Percentiles rank a stretch among this genome's conserved stretches.
Evolutionary conservation across 2,329 filamentous ascomycete species (phyloP).

Genomic region (Trichothecium sympodiale): DNA sequence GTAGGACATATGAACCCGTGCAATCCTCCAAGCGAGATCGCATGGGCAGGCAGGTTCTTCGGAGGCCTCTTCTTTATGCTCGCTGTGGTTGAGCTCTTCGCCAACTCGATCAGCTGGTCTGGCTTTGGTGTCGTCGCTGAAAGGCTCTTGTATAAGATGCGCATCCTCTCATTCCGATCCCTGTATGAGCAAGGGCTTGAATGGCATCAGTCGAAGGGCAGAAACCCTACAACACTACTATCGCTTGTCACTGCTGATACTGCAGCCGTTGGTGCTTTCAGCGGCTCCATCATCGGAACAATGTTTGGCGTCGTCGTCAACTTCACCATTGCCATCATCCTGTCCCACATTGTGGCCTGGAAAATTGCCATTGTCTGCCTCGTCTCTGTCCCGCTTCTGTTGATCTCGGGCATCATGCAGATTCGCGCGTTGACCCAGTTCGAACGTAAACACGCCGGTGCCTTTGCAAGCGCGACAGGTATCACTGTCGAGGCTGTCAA

Average conservation of each 20-base stretch:
- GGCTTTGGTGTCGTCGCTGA: conserved; percentile 43
- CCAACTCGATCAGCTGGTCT: conserved; percentile 45
- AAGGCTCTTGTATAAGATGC: conserved; percentile 51
- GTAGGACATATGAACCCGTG: conserved; percentile 35
- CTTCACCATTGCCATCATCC: conserved; percentile 54
- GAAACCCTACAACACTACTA: conserved; percentile 50
- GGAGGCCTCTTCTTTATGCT: conserved; percentile 45
- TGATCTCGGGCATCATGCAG: conserved; percentile 60
- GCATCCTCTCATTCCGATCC: conserved; percentile 53
- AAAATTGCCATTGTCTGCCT: conserved; percentile 65
- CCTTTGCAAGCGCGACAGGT: conserved; percentile 51
- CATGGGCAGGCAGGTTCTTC: conserved; percentile 32
- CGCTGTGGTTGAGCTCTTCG: conserved; percentile 33
- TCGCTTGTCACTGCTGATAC: conserved; percentile 61
- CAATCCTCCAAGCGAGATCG: conserved; percentile 25
- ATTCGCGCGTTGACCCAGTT: conserved; percentile 50
- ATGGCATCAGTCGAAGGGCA: conserved; percentile 58
- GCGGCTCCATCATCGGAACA: conserved; percentile 59
- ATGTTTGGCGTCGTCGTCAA: conserved; percentile 58
- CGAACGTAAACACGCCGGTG: conserved; percentile 51
- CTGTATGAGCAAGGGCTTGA: conserved; percentile 55
- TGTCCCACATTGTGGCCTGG: conserved; percentile 65
- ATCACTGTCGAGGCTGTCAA: conserved; percentile 58
- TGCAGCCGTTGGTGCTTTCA: conserved; percentile 55
- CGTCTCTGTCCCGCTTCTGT: conserved; percentile 54